Evolutionary conservation across 2,329 filamentous ascomycete genomes (phyloP), one percentile per base, ranked within the genome.

Genomic region (Zasmidium cellare): DNA sequence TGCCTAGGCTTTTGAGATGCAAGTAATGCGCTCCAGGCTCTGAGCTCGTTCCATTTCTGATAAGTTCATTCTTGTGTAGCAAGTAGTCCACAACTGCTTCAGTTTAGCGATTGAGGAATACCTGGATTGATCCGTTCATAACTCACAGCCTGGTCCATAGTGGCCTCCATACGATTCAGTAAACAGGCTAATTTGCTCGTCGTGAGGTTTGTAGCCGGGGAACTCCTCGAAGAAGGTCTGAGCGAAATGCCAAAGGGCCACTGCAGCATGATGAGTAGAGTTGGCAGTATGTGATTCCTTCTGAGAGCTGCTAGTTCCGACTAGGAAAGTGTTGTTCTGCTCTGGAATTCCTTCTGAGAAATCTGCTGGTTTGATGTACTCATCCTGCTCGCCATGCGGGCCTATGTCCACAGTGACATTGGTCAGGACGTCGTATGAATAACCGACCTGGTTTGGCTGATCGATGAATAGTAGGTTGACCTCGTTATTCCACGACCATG

Each of bases 131-230:
- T 28, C 6, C 25, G n/a, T n/a, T n/a, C n/a, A n/a, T 16, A 14
- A 7, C 28, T 31, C 14, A 31, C 28, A 31, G 28, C 28, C 28
- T 31, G 28, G 28, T 31, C 70, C 68, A 22, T 68, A 69, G 64
- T 82, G 80, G 46, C 88, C 88, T 18, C 88, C 88, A 68, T 90
- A 91, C 66, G 85, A 87, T 70, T 91, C 87, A 0, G 86, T 81
- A 60, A 88, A 89, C 3, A 90, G 74, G 65, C 86, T 86, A 53
- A 90, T 79, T 5, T 65, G 64, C 55, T 71, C 67, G 3, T 83
- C 83, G 18, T 85, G 73, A 1, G 77, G 72, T 58, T 71, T 71
- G 61, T 71, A 71, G 11, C 64, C 51, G 0, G 69, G 69, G 20
- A 72, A 71, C 55, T 71, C 67, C 46, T 69, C 76, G 24, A 88